phyloP scores from a whole-genome alignment of 768 basidiomycete genomes.

The Phanerochaete carnosa region DNA sequence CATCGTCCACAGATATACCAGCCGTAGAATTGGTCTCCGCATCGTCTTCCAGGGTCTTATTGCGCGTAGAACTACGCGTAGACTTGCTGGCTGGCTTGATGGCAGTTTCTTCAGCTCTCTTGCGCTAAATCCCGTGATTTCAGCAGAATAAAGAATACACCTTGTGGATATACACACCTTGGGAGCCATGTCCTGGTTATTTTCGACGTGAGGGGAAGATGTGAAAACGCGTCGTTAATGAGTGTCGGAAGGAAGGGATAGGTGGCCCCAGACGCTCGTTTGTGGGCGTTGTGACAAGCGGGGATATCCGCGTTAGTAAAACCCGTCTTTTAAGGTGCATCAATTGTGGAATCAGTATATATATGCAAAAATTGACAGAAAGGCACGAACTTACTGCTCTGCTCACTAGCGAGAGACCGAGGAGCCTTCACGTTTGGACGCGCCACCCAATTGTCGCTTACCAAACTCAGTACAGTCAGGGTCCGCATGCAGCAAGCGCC shows the following conservation, averaged over 20 bases:
- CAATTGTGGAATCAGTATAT: too few species aligned
- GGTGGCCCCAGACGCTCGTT: background rate
- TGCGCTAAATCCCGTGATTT: conserved; percentile 41
- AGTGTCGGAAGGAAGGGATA: conserved; percentile 8
- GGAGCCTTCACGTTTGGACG: too few species aligned
- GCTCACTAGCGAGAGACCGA: too few species aligned
- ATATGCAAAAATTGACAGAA: background rate
- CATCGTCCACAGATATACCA: background rate
- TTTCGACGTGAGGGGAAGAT: background rate
- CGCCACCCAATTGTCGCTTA: background rate
- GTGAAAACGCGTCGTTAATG: conserved; percentile 11
- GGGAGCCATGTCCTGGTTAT: conserved; percentile 18
- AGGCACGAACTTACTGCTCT: background rate
- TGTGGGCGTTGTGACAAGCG: background rate
- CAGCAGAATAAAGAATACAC: background rate
- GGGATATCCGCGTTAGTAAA: background rate
- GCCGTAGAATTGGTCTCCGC: background rate
- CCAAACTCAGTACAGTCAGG: background rate
- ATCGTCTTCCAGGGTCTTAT: conserved; percentile 4
- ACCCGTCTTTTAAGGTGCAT: too few species aligned
- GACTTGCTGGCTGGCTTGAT: conserved; percentile 8
- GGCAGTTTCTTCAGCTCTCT: conserved; percentile 37
- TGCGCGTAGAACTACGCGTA: conserved; percentile 22
- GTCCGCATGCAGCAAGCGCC: background rate
- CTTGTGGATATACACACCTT: conserved; percentile 14